Conservation (phyloP, 805 yeast genomes). For the Monosporozyma solicola region DNA sequence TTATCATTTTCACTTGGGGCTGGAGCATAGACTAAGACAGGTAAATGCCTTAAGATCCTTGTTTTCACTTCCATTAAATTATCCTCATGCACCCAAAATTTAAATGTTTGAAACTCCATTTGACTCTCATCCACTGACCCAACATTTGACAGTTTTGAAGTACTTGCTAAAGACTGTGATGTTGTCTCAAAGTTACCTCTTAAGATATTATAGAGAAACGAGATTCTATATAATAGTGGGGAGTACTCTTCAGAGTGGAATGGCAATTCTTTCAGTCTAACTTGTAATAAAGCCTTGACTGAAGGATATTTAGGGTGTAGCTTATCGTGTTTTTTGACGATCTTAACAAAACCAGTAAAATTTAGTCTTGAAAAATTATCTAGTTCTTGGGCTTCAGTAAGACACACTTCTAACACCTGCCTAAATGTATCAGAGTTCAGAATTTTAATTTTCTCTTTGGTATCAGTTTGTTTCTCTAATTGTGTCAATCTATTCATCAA, state of each 20-base stretch:
- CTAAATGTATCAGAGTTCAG: constrained; percentile 60
- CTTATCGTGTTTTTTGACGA: constrained; percentile 93
- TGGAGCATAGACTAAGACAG: constrained; percentile 67
- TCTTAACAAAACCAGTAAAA: constrained; percentile 89
- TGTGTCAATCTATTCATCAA: constrained; percentile 55
- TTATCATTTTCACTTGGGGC: constrained; percentile 30
- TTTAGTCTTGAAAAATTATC: constrained; percentile 87
- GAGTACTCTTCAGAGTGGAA: constrained; percentile 93
- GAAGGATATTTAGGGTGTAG: constrained; percentile 71
- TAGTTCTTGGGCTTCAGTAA: constrained; percentile 71
- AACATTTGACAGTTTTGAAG: constrained; percentile 29
- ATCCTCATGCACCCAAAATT: constrained; percentile 97
- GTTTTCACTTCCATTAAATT: constrained; percentile 95
- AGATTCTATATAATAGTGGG: constrained; percentile 76
- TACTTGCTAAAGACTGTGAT: constrained; percentile 32
- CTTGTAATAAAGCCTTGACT: constrained; percentile 84
- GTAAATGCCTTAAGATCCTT: constrained; percentile 85
- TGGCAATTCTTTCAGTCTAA: constrained; percentile 78
- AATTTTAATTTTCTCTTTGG: constrained; percentile 27
- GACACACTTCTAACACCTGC: constrained; percentile 57
- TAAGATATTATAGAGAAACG: constrained; percentile 70
- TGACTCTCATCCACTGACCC: constrained; percentile 25
- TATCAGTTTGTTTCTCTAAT: constrained; percentile 52
- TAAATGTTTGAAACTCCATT: constrained; percentile 50
- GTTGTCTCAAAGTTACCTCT: constrained; percentile 45